Conservation (phyloP, 2,329 filamentous ascomycete species). For the Hypoxylon sp. region DNA sequence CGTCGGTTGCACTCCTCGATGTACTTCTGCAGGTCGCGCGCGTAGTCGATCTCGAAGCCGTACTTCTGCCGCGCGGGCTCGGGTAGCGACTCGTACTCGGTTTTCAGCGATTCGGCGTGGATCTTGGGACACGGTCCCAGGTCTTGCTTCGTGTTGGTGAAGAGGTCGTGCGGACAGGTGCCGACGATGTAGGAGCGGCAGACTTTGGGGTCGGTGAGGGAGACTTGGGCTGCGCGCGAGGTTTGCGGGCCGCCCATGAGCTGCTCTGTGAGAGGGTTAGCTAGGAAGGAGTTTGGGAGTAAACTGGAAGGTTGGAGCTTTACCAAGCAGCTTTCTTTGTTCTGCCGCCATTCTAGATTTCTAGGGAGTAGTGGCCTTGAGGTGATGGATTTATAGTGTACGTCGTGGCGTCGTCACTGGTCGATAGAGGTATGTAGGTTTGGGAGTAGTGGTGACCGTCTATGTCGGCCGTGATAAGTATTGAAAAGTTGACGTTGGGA, state of each 20-base stretch:
- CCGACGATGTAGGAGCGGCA: conserved; percentile 95
- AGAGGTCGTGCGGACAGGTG: conserved; percentile 97
- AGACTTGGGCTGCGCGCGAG: conserved; percentile 83
- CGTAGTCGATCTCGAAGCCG: conserved; percentile 97
- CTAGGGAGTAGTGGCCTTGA: not conserved
- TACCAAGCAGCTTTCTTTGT: conserved; percentile 94
- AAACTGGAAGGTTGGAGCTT: conserved; percentile 43
- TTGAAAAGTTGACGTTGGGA: conserved; percentile 35
- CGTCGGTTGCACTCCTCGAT: conserved; percentile 96
- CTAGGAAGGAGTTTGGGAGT: not conserved
- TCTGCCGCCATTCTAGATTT: conserved; percentile 83
- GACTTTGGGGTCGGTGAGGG: conserved; percentile 91
- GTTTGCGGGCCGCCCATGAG: conserved; percentile 84
- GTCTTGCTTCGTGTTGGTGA: conserved; percentile 99
- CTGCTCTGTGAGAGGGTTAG: conserved; percentile 75
- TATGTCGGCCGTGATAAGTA: not conserved
- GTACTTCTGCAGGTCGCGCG: conserved; percentile 95
- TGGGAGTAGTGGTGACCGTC: not conserved
- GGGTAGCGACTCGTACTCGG: conserved; percentile 85
- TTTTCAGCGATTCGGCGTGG: conserved; percentile 89
- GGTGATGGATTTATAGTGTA: not conserved
- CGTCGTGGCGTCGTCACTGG: not conserved
- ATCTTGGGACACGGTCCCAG: conserved; percentile 89
- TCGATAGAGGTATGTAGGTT: not conserved
- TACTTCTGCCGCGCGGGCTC: conserved; percentile 80